These are phyloP conservation scores for Aspergillus panamensis DNA, from an alignment of 495 filamentous ascomycete species.

Conservation along the genomic window DNA sequence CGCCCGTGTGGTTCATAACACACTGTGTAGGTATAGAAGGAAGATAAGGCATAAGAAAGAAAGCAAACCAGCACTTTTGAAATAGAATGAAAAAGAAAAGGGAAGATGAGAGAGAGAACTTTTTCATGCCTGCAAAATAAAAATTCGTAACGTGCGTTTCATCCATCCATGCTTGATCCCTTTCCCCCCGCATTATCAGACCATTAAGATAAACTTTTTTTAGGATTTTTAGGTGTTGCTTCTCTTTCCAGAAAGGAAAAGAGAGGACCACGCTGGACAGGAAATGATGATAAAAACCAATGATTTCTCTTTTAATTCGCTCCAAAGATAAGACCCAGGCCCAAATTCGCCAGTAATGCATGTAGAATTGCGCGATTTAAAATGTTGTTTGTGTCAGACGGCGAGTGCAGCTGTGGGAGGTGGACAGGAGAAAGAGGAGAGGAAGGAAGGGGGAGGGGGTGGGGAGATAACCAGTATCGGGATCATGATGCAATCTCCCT, in stretches of 20 bases:
- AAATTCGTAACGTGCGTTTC: slow-evolving; percentile 23
- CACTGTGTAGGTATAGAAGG: slow-evolving; percentile 10
- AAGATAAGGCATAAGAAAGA: slow-evolving; percentile 1
- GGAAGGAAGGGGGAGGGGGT: not conserved
- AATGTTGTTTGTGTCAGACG: slow-evolving; percentile 13
- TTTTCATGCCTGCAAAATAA: slow-evolving; percentile 16
- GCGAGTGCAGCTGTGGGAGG: not conserved
- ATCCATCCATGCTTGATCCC: slow-evolving; percentile 6
- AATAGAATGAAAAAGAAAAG: not conserved
- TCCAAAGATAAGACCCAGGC: slow-evolving; percentile 33
- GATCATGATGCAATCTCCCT: slow-evolving; percentile 16
- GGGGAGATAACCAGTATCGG: not conserved
- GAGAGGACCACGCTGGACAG: not conserved
- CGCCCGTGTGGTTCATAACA: slow-evolving; percentile 18
- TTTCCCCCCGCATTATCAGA: not conserved
- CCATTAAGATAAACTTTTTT: slow-evolving; percentile 17
- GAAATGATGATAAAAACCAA: not conserved
- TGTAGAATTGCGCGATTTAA: slow-evolving; percentile 19
- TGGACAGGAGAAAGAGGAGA: slow-evolving; percentile 1
- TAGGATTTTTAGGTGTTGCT: not conserved
- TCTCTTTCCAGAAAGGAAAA: not conserved
- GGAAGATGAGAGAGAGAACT: slow-evolving; percentile 7
- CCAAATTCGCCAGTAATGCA: slow-evolving; percentile 36
- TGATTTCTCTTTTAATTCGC: slow-evolving; percentile 11
- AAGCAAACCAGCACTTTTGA: not conserved